Percentiles rank a stretch among this genome's conserved stretches.
Evolutionary conservation across 2,329 filamentous ascomycete genomes (phyloP).

Genomic region (Cladophialophora chaetospira): DNA sequence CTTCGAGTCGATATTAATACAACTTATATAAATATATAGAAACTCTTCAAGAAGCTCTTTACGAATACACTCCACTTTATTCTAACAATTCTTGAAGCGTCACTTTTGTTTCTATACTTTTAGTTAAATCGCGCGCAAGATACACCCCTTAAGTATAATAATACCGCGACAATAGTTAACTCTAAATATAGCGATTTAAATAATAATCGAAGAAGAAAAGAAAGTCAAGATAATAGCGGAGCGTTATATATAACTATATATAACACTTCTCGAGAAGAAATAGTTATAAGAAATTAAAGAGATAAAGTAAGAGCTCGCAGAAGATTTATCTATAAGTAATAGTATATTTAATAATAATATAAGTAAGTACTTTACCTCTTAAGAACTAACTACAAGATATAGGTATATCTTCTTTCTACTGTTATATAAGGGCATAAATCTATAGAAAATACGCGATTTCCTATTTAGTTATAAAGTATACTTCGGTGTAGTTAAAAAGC

Average conservation of each 20-base stretch:
- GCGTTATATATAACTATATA: not conserved
- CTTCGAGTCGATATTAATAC: too few species aligned
- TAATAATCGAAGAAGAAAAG: too few species aligned
- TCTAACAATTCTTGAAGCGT: too few species aligned
- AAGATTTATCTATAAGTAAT: not conserved
- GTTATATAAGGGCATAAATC: not conserved
- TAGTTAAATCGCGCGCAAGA: too few species aligned
- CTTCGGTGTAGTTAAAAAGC: not conserved
- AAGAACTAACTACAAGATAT: not conserved
- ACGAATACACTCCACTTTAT: too few species aligned
- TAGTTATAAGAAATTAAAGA: not conserved
- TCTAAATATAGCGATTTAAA: too few species aligned
- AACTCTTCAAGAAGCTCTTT: too few species aligned
- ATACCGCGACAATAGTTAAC: too few species aligned
- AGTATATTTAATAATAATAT: not conserved
- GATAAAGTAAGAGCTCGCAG: not conserved
- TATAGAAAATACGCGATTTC: not conserved
- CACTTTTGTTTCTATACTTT: too few species aligned
- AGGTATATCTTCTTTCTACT: not conserved
- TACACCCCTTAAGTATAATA: too few species aligned
- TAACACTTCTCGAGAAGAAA: not conserved
- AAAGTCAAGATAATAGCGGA: too few species aligned
- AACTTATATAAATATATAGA: too few species aligned
- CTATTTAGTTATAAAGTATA: not conserved
- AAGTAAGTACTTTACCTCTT: not conserved